A percentile compares a stretch with the other conserved stretches of the same genome.
phyloP scores from a whole-genome alignment of 2,329 filamentous ascomycete genomes.

The Bisporella sp. region DNA sequence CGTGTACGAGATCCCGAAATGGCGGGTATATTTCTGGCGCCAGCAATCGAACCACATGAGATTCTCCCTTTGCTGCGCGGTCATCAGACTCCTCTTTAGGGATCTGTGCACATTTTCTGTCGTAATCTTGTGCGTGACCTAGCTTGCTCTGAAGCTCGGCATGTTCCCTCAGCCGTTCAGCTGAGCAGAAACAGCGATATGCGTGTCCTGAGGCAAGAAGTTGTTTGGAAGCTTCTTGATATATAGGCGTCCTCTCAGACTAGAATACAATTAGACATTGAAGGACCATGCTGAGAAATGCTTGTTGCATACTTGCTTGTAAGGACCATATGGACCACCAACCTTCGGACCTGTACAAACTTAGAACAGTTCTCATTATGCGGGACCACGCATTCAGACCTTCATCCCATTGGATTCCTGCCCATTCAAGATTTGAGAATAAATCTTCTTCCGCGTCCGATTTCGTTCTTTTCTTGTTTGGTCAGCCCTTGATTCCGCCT shows the following conservation, averaged over 20 bases:
- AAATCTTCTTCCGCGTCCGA: slow-evolving; percentile 71
- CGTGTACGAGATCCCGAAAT: slow-evolving; percentile 77
- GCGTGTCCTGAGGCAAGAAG: slow-evolving; percentile 67
- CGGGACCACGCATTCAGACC: slow-evolving; percentile 36
- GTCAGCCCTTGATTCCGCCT: slow-evolving; percentile 7
- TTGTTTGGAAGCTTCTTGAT: slow-evolving; percentile 61
- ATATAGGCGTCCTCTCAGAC: slow-evolving; percentile 72
- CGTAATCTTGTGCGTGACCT: slow-evolving; percentile 55
- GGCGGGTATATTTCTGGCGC: slow-evolving; percentile 53
- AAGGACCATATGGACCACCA: slow-evolving; percentile 77
- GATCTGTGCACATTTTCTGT: slow-evolving; percentile 67
- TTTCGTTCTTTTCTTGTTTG: slow-evolving; percentile 69
- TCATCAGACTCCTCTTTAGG: slow-evolving; percentile 60
- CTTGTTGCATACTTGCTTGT: slow-evolving; percentile 58
- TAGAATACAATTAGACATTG: slow-evolving; percentile 30
- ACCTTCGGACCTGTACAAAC: slow-evolving; percentile 60
- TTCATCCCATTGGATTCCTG: slow-evolving; percentile 89
- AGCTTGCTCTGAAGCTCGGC: slow-evolving; percentile 55
- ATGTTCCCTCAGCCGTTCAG: slow-evolving; percentile 61
- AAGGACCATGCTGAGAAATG: neutral
- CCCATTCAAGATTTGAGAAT: slow-evolving; percentile 78
- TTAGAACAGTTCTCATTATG: slow-evolving; percentile 2
- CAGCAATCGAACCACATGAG: slow-evolving; percentile 72
- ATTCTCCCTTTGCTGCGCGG: slow-evolving; percentile 60
- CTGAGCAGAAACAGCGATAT: slow-evolving; percentile 88